These are phyloP conservation scores for Dillenia turbinata DNA, from an alignment of 164 flowering plant genomes.

Conservation along the genomic window DNA sequence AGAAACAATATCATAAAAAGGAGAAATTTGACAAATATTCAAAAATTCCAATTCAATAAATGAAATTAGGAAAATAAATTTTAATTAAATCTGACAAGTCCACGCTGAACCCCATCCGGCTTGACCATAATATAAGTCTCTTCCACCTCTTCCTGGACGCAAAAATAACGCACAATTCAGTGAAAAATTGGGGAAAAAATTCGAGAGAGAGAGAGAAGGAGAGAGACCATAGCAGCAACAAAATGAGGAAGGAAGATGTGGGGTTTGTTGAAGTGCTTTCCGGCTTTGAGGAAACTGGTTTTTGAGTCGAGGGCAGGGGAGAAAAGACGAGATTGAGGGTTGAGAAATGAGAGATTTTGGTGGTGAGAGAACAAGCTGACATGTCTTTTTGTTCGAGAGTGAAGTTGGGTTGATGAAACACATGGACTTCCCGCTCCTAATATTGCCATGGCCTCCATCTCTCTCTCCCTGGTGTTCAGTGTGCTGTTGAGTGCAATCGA, in stretches of 20 bases:
- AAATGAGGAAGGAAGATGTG: conserved; percentile 79
- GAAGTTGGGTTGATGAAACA: conserved; percentile 13
- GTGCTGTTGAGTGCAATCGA: no score
- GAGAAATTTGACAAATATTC: no score
- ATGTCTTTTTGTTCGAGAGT: conserved; percentile 10
- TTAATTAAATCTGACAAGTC: conserved; percentile 51
- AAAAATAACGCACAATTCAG: neutral
- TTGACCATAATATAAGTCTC: conserved; percentile 92
- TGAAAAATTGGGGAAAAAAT: neutral
- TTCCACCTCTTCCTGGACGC: conserved; percentile 62
- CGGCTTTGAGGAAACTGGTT: conserved; percentile 17
- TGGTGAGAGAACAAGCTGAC: conserved; percentile 11
- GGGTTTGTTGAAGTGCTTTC: conserved; percentile 30
- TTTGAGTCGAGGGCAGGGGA: conserved; percentile 27
- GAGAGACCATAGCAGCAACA: conserved; percentile 70
- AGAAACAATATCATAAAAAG: no score
- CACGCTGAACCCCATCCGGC: conserved; percentile 97
- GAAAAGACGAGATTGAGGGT: conserved; percentile 33
- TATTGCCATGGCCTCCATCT: conserved; percentile 28
- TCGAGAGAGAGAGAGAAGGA: no score
- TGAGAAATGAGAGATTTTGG: conserved; percentile 43
- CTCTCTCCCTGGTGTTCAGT: conserved; percentile 2
- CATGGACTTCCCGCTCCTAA: conserved; percentile 18
- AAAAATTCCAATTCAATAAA: neutral
- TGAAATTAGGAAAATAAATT: neutral